Evolutionary conservation across 2,329 filamentous ascomycete genomes (phyloP).

Genomic region (Chaetomiaceae sp.): DNA sequence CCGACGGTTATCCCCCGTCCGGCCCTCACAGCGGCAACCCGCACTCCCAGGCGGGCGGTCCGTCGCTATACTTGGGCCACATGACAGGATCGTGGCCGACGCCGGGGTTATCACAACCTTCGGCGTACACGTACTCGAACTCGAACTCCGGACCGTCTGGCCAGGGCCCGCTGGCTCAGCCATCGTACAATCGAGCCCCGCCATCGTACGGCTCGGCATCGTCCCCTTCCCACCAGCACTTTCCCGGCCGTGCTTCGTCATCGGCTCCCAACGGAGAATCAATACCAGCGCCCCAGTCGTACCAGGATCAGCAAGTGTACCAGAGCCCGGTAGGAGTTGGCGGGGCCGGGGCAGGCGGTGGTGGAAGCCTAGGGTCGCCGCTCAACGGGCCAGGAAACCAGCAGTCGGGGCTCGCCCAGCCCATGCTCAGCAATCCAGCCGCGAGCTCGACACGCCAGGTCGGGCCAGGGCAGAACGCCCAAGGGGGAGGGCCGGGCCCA

Average conservation of each 20-base stretch:
- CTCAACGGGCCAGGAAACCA: slow-evolving; percentile 7
- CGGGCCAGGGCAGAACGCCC: slow-evolving; percentile 12
- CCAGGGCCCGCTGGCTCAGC: slow-evolving; percentile 41
- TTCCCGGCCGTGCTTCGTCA: slow-evolving; percentile 52
- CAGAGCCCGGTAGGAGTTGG: slow-evolving; percentile 46
- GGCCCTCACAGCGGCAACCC: slow-evolving; percentile 58
- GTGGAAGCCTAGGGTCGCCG: slow-evolving; percentile 31
- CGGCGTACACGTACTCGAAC: slow-evolving; percentile 45
- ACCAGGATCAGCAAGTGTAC: slow-evolving; percentile 62
- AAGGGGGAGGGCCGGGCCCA: slow-evolving; percentile 24
- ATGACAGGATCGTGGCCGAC: slow-evolving; percentile 55
- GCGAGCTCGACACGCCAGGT: slow-evolving; percentile 13
- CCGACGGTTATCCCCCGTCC: slow-evolving; percentile 59
- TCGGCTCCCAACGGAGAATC: slow-evolving; percentile 51
- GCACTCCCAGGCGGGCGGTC: slow-evolving; percentile 51
- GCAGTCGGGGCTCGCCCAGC: slow-evolving; percentile 16
- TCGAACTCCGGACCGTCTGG: slow-evolving; percentile 45
- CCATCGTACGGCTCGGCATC: slow-evolving; percentile 26
- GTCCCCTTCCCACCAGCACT: slow-evolving; percentile 36
- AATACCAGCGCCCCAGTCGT: slow-evolving; percentile 64
- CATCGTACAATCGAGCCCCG: slow-evolving; percentile 36
- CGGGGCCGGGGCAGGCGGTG: slow-evolving; percentile 43
- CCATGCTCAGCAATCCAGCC: slow-evolving; percentile 15
- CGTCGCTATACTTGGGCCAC: slow-evolving; percentile 45
- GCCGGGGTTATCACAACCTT: slow-evolving; percentile 31